Evolutionary conservation across 2,329 filamentous ascomycete genomes (phyloP).

Genomic region (Thermothelomyces thermophilus): DNA sequence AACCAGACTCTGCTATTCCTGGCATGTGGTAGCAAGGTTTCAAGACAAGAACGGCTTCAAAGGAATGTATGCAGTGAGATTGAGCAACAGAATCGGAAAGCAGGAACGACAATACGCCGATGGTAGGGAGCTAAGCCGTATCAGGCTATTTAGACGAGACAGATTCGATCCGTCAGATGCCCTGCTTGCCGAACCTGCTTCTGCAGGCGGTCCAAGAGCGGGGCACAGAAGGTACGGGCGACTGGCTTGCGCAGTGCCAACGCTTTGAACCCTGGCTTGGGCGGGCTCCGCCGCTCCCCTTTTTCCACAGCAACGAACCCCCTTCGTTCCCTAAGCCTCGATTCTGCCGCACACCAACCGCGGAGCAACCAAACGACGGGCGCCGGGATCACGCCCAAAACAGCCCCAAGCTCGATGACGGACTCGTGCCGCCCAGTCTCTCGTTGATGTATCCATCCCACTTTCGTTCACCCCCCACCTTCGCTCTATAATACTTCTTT

Average conservation of each 20-base stretch:
- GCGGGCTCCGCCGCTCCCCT: slow-evolving; percentile 14
- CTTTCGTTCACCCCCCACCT: slow-evolving; percentile 16
- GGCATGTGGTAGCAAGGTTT: no score
- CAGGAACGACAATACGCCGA: not conserved
- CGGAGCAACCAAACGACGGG: slow-evolving; percentile 15
- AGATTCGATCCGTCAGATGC: slow-evolving; percentile 5
- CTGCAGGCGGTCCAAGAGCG: not conserved
- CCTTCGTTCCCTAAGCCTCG: slow-evolving; percentile 11
- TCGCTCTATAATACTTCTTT: slow-evolving; percentile 5
- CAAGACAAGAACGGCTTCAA: no score
- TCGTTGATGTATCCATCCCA: slow-evolving; percentile 17
- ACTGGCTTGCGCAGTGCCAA: not conserved
- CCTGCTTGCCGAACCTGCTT: not conserved
- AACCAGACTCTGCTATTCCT: no score
- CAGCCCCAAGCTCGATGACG: slow-evolving; percentile 6
- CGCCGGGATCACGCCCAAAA: slow-evolving; percentile 15
- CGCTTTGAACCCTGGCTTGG: not conserved
- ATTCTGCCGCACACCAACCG: slow-evolving; percentile 20
- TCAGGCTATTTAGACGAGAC: slow-evolving; percentile 25
- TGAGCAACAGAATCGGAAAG: no score
- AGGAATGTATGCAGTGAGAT: no score
- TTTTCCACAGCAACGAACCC: slow-evolving; percentile 27
- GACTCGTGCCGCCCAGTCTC: slow-evolving; percentile 1
- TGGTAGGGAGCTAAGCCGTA: slow-evolving; percentile 10
- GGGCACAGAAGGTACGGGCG: not conserved